Conservation (phyloP, 345 rosid species). For the Atalantia buxifolia region DNA sequence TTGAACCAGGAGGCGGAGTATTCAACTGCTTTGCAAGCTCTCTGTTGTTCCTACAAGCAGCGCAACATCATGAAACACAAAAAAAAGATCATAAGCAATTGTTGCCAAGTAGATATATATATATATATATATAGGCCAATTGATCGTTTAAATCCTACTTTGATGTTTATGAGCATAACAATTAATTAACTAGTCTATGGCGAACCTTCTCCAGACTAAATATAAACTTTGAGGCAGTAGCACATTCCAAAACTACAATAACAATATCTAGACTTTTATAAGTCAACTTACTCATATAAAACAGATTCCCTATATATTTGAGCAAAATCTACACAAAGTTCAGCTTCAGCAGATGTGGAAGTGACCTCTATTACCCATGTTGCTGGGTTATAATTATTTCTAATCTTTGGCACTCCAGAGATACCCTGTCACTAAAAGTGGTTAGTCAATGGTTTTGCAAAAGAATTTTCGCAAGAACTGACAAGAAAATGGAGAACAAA, state of each 20-base stretch:
- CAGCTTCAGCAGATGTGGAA: constrained; percentile 52
- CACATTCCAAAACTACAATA: not conserved
- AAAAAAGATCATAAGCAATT: not conserved
- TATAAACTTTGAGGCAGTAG: not conserved
- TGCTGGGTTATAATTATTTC: constrained; percentile 69
- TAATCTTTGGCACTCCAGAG: constrained; percentile 56
- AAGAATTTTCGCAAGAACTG: not conserved
- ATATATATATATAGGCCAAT: no score
- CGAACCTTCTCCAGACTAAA: not conserved
- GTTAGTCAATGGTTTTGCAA: not conserved
- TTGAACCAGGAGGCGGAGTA: constrained; percentile 40
- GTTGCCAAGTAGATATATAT: not conserved
- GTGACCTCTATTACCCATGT: constrained; percentile 84
- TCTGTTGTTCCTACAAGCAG: constrained; percentile 38
- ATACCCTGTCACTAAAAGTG: constrained; percentile 35
- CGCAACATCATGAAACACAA: not conserved
- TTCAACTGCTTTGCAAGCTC: constrained; percentile 46
- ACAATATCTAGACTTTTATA: not conserved
- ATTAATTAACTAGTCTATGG: not conserved
- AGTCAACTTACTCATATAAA: constrained; percentile 47
- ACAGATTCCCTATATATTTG: constrained; percentile 42
- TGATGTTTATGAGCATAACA: not conserved
- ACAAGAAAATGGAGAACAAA: not conserved
- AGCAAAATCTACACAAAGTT: constrained; percentile 58
- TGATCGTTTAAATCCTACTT: no score